phyloP scores from a whole-genome alignment of 2,329 filamentous ascomycete species.

The Curvularia lunata region DNA sequence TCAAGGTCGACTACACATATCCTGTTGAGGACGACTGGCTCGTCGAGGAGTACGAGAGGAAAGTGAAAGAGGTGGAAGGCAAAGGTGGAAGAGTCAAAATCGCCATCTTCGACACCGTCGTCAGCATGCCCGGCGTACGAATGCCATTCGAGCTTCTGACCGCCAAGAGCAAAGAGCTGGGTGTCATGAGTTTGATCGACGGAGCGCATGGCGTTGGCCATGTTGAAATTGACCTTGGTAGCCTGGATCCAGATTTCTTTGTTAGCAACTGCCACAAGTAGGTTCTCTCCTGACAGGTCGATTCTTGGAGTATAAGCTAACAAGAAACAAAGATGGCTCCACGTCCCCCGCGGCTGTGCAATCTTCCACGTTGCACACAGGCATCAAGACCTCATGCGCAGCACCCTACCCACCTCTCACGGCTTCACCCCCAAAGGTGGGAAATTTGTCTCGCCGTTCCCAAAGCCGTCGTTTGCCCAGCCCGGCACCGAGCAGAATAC shows the following conservation, averaged over 20 bases:
- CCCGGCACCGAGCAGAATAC: slow-evolving; percentile 5
- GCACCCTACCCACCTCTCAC: slow-evolving; percentile 79
- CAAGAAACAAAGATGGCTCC: slow-evolving; percentile 69
- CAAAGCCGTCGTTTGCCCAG: slow-evolving; percentile 19
- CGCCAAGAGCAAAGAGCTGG: slow-evolving; percentile 67
- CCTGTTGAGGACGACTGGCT: slow-evolving; percentile 75
- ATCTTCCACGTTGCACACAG: slow-evolving; percentile 78
- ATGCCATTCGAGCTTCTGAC: slow-evolving; percentile 78
- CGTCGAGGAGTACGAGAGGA: slow-evolving; percentile 64
- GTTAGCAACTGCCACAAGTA: slow-evolving; percentile 70
- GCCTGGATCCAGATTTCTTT: slow-evolving; percentile 82
- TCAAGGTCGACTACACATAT: slow-evolving; percentile 68
- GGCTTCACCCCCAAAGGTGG: slow-evolving; percentile 65
- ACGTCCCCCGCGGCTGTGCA: slow-evolving; percentile 78
- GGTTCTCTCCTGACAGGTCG: background rate
- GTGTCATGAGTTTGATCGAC: slow-evolving; percentile 77
- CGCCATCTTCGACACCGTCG: slow-evolving; percentile 80
- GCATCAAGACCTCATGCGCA: slow-evolving; percentile 77
- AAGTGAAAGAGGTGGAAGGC: slow-evolving; percentile 60
- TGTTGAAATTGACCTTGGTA: slow-evolving; percentile 70
- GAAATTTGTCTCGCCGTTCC: slow-evolving; percentile 50
- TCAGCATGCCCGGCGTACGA: slow-evolving; percentile 76
- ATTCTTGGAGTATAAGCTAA: background rate
- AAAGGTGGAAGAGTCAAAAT: slow-evolving; percentile 69
- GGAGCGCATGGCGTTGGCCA: slow-evolving; percentile 86